Percentiles rank a stretch among this genome's conserved stretches.
phyloP scores from a whole-genome alignment of 345 rosid species.

The Luvunga scandens region DNA sequence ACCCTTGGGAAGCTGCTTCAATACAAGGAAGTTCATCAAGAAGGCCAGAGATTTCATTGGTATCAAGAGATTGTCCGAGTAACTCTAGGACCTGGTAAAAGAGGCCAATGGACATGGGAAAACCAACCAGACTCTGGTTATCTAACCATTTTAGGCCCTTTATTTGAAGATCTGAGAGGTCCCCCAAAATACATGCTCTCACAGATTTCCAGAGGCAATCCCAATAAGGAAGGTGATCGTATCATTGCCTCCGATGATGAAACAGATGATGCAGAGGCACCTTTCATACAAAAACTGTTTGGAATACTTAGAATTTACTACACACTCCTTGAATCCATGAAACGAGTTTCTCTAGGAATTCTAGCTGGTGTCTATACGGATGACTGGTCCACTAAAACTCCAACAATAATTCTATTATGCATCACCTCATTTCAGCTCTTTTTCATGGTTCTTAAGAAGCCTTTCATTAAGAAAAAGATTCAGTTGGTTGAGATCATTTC shows the following conservation, averaged over 20 bases:
- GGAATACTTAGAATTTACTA: slow-evolving; percentile 95
- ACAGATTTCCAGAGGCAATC: slow-evolving; percentile 58
- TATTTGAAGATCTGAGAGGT: slow-evolving; percentile 87
- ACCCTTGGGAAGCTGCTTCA: slow-evolving; percentile 81
- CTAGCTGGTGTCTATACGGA: slow-evolving; percentile 61
- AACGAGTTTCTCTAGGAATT: slow-evolving; percentile 59
- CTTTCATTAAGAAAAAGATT: slow-evolving; percentile 86
- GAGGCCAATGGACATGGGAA: slow-evolving; percentile 98
- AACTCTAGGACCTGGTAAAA: slow-evolving; percentile 89
- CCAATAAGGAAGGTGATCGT: slow-evolving; percentile 43
- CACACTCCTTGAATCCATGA: slow-evolving; percentile 61
- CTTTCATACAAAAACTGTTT: slow-evolving; percentile 81
- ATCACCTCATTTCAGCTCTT: slow-evolving; percentile 83
- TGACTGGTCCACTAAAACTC: slow-evolving; percentile 44
- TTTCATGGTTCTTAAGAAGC: slow-evolving; percentile 83
- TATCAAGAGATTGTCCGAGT: slow-evolving; percentile 80
- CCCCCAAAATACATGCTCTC: slow-evolving; percentile 98
- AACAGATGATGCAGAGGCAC: slow-evolving; percentile 94
- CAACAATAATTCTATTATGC: slow-evolving; percentile 50
- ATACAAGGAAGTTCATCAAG: slow-evolving; percentile 93
- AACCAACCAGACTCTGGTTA: slow-evolving; percentile 38
- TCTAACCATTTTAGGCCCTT: slow-evolving; percentile 58
- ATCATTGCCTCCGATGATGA: slow-evolving; percentile 92
- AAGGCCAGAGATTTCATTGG: slow-evolving; percentile 80
- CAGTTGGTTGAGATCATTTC: slow-evolving; percentile 84